These are phyloP conservation scores for Yamadazyma jaroonii DNA, from an alignment of 1,139 yeast genomes.

Conservation along the genomic window DNA sequence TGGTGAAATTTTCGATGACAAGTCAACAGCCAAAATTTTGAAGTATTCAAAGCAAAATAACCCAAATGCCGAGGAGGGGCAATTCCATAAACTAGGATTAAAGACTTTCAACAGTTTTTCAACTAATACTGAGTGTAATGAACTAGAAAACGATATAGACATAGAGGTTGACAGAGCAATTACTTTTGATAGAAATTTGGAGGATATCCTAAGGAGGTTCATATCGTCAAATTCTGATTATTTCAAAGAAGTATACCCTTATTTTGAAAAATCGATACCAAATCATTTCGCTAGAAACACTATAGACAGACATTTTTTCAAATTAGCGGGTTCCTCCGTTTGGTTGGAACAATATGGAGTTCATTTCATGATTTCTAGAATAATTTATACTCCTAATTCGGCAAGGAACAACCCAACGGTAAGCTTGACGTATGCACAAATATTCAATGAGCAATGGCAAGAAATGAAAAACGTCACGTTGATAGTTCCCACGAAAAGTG, in stretches of 20 bases:
- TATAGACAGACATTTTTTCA: slow-evolving; percentile 31
- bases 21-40: too few species aligned
- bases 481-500: slow-evolving; percentile 18
- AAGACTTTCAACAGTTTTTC: not conserved
- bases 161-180: not conserved
- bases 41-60: slow-evolving; percentile 8
- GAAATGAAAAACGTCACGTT: slow-evolving; percentile 26
- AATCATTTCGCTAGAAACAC: slow-evolving; percentile 17
- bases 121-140: not conserved
- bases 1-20: too few species aligned
- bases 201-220: not conserved
- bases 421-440: slow-evolving; percentile 30
- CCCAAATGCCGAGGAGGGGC: not conserved
- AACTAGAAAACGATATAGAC: not conserved
- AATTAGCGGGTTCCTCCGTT: slow-evolving; percentile 48
- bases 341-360: slow-evolving; percentile 46
- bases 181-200: not conserved
- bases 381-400: slow-evolving; percentile 25
- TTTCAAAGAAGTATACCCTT: slow-evolving; percentile 17
- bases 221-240: slow-evolving; percentile 7
- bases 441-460: slow-evolving; percentile 27
- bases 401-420: slow-evolving; percentile 25
- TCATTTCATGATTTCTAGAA: slow-evolving; percentile 45
- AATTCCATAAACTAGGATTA: not conserved
- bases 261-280: slow-evolving; percentile 17